A percentile compares a stretch with the other conserved stretches of the same genome.
Evolutionary conservation across 2,329 filamentous ascomycete genomes (phyloP).

Genomic region (Penicillium olsonii): DNA sequence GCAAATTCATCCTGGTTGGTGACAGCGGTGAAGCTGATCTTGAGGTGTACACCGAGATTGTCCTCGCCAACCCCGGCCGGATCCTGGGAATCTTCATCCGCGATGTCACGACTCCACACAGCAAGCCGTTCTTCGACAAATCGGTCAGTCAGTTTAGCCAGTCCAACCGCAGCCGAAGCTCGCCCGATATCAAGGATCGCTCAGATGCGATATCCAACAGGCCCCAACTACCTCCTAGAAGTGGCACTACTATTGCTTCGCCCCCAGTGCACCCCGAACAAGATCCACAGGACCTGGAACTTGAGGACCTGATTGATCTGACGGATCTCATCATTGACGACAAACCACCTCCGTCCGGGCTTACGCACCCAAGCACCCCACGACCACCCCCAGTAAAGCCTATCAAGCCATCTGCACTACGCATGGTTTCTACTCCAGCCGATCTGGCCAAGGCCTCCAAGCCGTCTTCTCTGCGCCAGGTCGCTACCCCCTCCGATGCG

Average conservation of each 20-base stretch:
- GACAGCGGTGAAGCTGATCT: conserved; percentile 96
- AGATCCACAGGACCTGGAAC: conserved; percentile 28
- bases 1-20: conserved; percentile 87
- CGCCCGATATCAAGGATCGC: conserved; percentile 26
- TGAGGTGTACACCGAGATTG: conserved; percentile 96
- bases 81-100: conserved; percentile 90
- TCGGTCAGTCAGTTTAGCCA: conserved; percentile 44
- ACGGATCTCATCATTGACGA: conserved; percentile 32
- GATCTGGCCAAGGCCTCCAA: conserved; percentile 12
- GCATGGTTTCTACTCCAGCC: conserved; percentile 33
- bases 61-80: conserved; percentile 75
- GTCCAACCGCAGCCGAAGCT: conserved; percentile 26
- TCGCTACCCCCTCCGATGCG: neutral
- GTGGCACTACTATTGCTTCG: conserved; percentile 21
- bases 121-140: conserved; percentile 75
- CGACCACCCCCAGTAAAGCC: conserved; percentile 45
- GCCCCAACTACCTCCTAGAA: conserved; percentile 44
- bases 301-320: conserved; percentile 44
- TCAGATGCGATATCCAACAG: conserved; percentile 32
- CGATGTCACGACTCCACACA: conserved; percentile 82
- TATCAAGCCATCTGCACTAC: conserved; percentile 45
- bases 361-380: conserved; percentile 19
- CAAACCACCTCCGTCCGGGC: conserved; percentile 9
- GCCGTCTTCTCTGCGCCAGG: conserved; percentile 4
- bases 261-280: conserved; percentile 7